Base-by-base conservation (phyloP, 2,329 filamentous ascomycete genomes). In the Sporothrix pseudoabietina region DNA sequence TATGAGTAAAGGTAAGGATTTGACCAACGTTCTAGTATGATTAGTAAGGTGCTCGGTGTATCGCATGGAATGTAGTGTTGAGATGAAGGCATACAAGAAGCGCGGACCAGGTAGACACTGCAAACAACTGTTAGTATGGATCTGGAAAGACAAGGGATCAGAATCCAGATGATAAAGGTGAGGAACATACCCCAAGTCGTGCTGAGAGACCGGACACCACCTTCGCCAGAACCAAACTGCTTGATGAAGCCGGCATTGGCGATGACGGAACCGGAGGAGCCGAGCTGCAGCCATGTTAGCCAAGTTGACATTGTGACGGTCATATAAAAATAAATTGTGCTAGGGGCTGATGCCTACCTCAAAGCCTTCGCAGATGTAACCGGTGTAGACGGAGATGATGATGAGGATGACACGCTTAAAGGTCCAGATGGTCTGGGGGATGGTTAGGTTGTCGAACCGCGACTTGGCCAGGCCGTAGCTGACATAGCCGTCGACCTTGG, bases 401-500 rank as follows among this genome's bases (percentile, higher is more conserved):
- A 59, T 30, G 19, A 59, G 10, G 39, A 44, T 39, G 35, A 59
- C 55, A 59, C 55, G 55, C 22, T 30, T 30, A 10, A 35, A 30
- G 30, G 30, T 59, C 55, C 55, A 59, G 32, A 66, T 63, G 30
- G 59, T 63, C 9, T 63, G 59, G 3, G 59, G 59, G 32, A 63
- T 63, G 16, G 32, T 63, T 6, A 63, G 9, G n/a, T 63, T 63
- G 35, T 63, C 59, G 35, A 63, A 63, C 5, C 59, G 32, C 7
- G 59, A 63, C 32, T 63, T 63, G 32, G 59, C 59, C 32, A 63
- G 35, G 35, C 59, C 59, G 19, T 63, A 63, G 59, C 59, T 63
- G 10, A 41, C 32, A n/a, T 63, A 63, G n/a, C 59, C 55, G 35
- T 63, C 59, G 32, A 63, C 59, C 9, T 63, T 63, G 35, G 59